Evolutionary conservation across 2,329 filamentous ascomycete species (phyloP), one percentile per base, ranked within the genome.

Genomic region (Fusarium subglutinans): DNA sequence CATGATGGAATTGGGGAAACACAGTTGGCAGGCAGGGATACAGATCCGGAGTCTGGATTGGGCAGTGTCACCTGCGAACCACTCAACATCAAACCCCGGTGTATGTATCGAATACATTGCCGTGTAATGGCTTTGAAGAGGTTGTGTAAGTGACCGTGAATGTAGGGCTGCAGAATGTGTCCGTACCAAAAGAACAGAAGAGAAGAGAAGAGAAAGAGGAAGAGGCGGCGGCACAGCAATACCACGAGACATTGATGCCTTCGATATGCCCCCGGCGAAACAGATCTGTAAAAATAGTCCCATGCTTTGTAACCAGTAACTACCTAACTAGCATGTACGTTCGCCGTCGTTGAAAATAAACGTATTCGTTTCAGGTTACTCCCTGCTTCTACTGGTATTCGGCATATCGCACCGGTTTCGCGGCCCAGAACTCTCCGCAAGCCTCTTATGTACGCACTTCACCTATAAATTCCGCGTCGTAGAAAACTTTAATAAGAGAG

Each of bases 1-100:
- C 24, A 50, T 50, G 40, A 57, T 54, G 55, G 40, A 33, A 57
- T 45, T 63, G 63, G 58, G 59, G 59, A 67, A 67, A 53, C 50
- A 60, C 64, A 48, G 58, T 53, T 76, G 69, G 66, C 69, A 73
- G 69, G 62, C 71, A 78, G 76, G 76, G 76, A 75, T 78, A 55
- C 61, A 58, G 69, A 78, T 70, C 70, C 73, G 66, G 60, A 70
- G 47, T 57, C 58, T 51, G 48, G 54, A 53, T 40, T 59, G 53
- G 30, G 59, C 58, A 63, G 44, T 55, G 50, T 66, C 56, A 63
- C 59, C 54, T 53, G 63, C 59, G 66, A 78, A 73, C 73, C 70
- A 76, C 48, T 61, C 65, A 72, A 50, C 20, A 59, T 53, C 30
- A 71, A 60, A 67, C 50, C 55, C 67, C 43, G 65, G 67, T 48